phyloP scores from a whole-genome alignment of 371 early-diverging fungal species.

The Mortierella sp. region DNA sequence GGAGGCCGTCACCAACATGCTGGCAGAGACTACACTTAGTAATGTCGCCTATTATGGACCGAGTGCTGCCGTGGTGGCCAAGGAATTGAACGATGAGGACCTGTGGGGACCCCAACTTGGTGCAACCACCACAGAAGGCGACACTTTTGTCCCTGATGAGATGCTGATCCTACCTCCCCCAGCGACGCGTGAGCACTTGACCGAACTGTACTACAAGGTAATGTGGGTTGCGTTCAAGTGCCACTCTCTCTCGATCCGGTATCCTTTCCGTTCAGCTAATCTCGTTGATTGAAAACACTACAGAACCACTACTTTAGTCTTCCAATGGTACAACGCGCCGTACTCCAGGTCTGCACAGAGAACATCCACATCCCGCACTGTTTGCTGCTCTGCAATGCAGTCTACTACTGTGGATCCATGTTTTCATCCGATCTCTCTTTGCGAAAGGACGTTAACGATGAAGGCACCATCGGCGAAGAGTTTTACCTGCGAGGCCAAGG shows the following conservation, averaged over 20 bases:
- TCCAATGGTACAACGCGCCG: constrained; percentile 49
- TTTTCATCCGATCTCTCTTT: constrained; percentile 32
- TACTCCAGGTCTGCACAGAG: constrained; percentile 39
- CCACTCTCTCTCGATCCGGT: too few relatives aligned
- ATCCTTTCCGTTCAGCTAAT: too few relatives aligned
- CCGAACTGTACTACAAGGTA: constrained; percentile 43
- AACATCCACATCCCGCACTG: constrained; percentile 50
- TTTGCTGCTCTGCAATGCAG: constrained; percentile 45
- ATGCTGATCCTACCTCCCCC: constrained; percentile 28
- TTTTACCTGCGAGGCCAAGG: constrained; percentile 51
- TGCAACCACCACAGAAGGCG: constrained; percentile 9
- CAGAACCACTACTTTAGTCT: constrained; percentile 36
- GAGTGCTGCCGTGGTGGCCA: constrained; percentile 12
- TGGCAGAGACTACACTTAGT: constrained; percentile 33
- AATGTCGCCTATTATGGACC: constrained; percentile 23
- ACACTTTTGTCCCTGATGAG: constrained; percentile 17
- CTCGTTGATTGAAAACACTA: too few relatives aligned
- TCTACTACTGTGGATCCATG: constrained; percentile 52
- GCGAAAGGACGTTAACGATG: constrained; percentile 37
- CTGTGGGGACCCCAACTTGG: constrained; percentile 43
- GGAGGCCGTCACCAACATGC: constrained; percentile 21
- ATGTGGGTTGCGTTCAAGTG: too few relatives aligned
- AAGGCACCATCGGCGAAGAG: constrained; percentile 46
- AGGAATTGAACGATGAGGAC: constrained; percentile 29
- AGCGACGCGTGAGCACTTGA: constrained; percentile 15